phyloP scores from a whole-genome alignment of 192 early-diverging fungal species.

The Pecoramyces ruminantium region DNA sequence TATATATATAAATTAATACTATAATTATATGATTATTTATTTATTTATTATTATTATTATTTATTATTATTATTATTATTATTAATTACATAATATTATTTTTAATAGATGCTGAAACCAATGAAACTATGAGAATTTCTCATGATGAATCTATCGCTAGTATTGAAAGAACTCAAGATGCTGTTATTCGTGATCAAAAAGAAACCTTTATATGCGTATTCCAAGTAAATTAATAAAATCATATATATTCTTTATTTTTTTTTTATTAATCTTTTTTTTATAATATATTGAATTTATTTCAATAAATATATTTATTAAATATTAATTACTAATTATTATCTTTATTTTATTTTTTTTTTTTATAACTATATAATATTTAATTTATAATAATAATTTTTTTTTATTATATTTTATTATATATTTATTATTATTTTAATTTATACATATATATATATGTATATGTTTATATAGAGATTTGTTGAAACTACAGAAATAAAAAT shows the following conservation, averaged over 20 bases:
- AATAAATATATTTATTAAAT: too few species aligned
- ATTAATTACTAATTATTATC: too few species aligned
- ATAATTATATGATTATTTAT: too few species aligned
- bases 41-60: slow-evolving; percentile 8
- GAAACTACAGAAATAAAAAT: not conserved
- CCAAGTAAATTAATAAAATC: not conserved
- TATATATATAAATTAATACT: slow-evolving; percentile 9
- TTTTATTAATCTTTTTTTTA: not conserved
- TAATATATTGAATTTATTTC: too few species aligned
- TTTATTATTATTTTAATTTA: too few species aligned
- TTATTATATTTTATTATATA: too few species aligned
- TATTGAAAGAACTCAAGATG: slow-evolving; percentile 42
- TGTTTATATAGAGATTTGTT: slow-evolving; percentile 1
- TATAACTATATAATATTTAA: too few species aligned
- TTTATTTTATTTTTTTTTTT: too few species aligned
- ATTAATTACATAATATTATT: too few species aligned
- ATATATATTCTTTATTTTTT: not conserved
- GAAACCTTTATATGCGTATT: slow-evolving; percentile 60
- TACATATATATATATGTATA: too few species aligned
- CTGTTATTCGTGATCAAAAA: slow-evolving; percentile 59
- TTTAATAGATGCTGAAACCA: too few species aligned
- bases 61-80: slow-evolving; percentile 11
- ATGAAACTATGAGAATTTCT: not conserved
- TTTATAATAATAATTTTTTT: too few species aligned
- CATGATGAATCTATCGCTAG: not conserved